Conservation (phyloP, 2,329 filamentous ascomycete genomes). For the Aspergillus ustus region DNA sequence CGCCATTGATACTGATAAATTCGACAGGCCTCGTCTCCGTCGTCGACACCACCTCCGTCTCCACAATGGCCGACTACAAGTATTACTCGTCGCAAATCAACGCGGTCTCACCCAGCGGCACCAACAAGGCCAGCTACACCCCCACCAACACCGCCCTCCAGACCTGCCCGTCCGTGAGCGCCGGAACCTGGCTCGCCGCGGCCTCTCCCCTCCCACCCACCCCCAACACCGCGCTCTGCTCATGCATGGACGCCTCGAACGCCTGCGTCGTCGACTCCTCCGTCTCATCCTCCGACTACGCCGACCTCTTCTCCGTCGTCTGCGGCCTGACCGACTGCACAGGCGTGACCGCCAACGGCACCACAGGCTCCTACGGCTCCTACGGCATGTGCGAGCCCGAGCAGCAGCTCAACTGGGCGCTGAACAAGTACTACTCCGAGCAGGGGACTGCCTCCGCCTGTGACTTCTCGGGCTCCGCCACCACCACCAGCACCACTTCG, state of each 20-base stretch:
- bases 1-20: background rate
- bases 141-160: slow-evolving; percentile 71
- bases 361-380: slow-evolving; percentile 49
- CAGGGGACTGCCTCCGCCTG: slow-evolving; percentile 47
- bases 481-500: slow-evolving; percentile 38
- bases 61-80: slow-evolving; percentile 73
- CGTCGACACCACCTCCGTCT: slow-evolving; percentile 67
- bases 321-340: slow-evolving; percentile 47
- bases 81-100: slow-evolving; percentile 71
- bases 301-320: slow-evolving; percentile 64
- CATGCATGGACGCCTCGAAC: slow-evolving; percentile 78
- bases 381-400: slow-evolving; percentile 52
- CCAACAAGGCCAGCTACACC: slow-evolving; percentile 69
- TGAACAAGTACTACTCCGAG: slow-evolving; percentile 51
- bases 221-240: slow-evolving; percentile 76
- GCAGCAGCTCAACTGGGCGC: slow-evolving; percentile 49
- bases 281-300: slow-evolving; percentile 27
- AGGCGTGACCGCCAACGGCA: slow-evolving; percentile 46
- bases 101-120: slow-evolving; percentile 66
- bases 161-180: slow-evolving; percentile 69
- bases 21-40: slow-evolving; percentile 50
- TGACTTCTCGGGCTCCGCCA: slow-evolving; percentile 48
- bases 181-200: slow-evolving; percentile 68
- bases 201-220: slow-evolving; percentile 71
- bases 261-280: slow-evolving; percentile 66